Base-by-base conservation (phyloP, 306 rosid species). In the Quercus mongolica region DNA sequence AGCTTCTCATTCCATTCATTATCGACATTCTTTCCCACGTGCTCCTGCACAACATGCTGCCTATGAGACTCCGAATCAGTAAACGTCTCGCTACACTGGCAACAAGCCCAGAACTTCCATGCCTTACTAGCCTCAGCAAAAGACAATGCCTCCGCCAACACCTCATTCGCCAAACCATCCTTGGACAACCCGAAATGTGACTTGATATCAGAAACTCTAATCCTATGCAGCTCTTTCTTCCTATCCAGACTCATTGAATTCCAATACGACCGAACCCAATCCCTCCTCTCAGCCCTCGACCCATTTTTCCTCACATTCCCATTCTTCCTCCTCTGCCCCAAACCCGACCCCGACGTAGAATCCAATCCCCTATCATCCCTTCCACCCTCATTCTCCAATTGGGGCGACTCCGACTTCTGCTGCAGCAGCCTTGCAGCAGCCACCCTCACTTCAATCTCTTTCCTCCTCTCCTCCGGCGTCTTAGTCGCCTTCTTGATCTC, bases 381-480 rank as follows among this genome's bases (percentile, higher is more conserved):
- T n/a, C 86, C 89, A 54, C 85, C 89, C 69, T 88, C 98, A 54
- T 74, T 89, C 4, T 84, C 88, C 74, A 84, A 69, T 33, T 74
- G 94, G 0, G 93, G 88, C 20, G 86, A 78, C 88, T 88, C 96
- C n/a, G 72, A 67, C 52, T 68, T 46, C 88, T 93, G 99, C 89
- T 93, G 99, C 91, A 96, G 46, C 57, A 96, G 75, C 88, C 99
- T 91, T 20, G 99, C 99, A 20, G 99, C 99, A 15, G 99, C 99
- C 12, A 96, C 97, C 49, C 96, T 86, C 18, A 96, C 99, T 87
- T 93, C 99, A 68, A 96, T 93, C 87, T 96, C 98, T 79, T 93
- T 91, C 75, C 99, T 84, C 35, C 98, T 85, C 85, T 96, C 99
- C 74, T 96, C 99, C 0, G 86, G 93, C 0, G 99, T 93, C 86